These are phyloP conservation scores for Nephelium lappaceum DNA, from an alignment of 345 rosid genomes.

Conservation along the genomic window DNA sequence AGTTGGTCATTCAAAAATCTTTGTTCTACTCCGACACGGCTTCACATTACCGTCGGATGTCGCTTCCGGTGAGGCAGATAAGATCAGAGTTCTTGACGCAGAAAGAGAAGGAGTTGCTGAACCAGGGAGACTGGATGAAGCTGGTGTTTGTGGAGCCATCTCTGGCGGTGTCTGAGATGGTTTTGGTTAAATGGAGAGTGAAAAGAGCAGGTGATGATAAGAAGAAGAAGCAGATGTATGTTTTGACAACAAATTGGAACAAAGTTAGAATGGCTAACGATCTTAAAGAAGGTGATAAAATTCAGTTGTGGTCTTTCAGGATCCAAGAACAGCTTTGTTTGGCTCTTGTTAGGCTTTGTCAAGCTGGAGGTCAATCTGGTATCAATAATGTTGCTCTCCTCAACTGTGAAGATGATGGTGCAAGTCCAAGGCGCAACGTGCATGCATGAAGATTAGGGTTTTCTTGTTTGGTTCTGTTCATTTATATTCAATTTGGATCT, in stretches of 20 bases:
- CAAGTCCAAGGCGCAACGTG: too few relatives aligned
- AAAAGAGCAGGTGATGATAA: not conserved
- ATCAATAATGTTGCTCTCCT: too few relatives aligned
- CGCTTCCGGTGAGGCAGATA: not conserved
- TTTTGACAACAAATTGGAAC: not conserved
- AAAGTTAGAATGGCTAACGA: not conserved
- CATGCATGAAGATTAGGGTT: too few relatives aligned
- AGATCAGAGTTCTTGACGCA: not conserved
- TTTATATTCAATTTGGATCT: too few relatives aligned
- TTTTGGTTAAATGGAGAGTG: not conserved
- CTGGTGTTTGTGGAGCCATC: conserved; percentile 1
- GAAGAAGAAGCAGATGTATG: too few relatives aligned
- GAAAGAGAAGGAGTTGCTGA: not conserved
- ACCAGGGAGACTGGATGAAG: not conserved
- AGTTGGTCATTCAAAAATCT: not conserved
- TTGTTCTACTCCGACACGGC: not conserved
- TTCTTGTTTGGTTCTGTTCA: too few relatives aligned
- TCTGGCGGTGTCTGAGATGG: not conserved
- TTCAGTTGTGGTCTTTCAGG: conserved; percentile 2
- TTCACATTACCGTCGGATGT: not conserved
- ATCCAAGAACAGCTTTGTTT: too few relatives aligned
- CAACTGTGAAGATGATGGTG: too few relatives aligned
- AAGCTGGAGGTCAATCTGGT: too few relatives aligned
- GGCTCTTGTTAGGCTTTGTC: too few relatives aligned
- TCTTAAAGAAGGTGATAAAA: not conserved